Evolutionary conservation across 176 grass and related monocot genomes (phyloP), one percentile per base, ranked within the genome.

Genomic region (Guadua angustifolia): DNA sequence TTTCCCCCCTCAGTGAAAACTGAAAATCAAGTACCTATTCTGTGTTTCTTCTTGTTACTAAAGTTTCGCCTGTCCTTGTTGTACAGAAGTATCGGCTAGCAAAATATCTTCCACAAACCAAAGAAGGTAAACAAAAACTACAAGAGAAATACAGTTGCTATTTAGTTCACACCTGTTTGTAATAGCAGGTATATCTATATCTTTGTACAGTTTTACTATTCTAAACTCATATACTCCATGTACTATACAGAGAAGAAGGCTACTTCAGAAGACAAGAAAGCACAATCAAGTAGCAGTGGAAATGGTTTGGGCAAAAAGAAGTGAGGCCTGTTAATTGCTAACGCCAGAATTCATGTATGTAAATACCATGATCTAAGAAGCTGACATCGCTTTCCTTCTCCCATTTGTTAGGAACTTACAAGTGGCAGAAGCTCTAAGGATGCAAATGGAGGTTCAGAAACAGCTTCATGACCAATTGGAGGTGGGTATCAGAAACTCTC

Each of bases 391-490:
- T 52, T 86, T 21, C 39, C 3, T 52, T 79, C 7, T 69, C 65
- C 40, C 35, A 51, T 56, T 63, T 45, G 12, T 35, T 74, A 94
- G 93, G 89, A 94, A 82, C 79, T 74, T 86, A 12, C 86, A 92
- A 91, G 82, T 92, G 44, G 89, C 87, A 46, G 91, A 99, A 70
- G 96, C 93, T 89, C 83, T 94, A 59, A 66, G 93, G 85, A 95
- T 98, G 89, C 96, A 99, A 89, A 86, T 94, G 58, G 95, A 97
- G 82, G 90, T 97, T 63, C 95, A 97, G 78, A 97, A 97, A 44
- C 92, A 94, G 53, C 88, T 97, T 16, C 95, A 97, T 51, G 95
- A 97, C 53, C 95, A 97, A 79, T 78, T 97, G 40, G 95, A 97
- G 95, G 95, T 97, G 64, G 19, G 85, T 86, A 62, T 21, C 55